Evolutionary conservation across 345 rosid genomes (phyloP).

Genomic region (Odontarrhena argentea): DNA sequence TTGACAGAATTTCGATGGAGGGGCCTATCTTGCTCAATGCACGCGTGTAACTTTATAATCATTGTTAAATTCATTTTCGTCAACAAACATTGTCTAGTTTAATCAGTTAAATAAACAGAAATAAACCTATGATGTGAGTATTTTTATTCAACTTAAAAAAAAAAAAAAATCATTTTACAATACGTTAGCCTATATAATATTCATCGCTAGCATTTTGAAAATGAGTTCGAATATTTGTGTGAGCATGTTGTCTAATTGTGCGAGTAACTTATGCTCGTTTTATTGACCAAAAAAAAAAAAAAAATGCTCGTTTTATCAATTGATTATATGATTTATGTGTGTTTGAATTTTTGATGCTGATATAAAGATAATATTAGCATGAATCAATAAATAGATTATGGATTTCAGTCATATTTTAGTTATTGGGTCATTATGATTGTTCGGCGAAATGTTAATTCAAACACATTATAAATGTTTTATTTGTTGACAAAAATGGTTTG

Average conservation of each 20-base stretch:
- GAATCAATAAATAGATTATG: too few species aligned
- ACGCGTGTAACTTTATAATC: constrained; percentile 40
- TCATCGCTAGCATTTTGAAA: neutral
- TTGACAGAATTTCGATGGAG: constrained; percentile 23
- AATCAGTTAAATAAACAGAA: constrained; percentile 3
- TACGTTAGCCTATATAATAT: neutral
- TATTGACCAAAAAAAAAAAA: too few species aligned
- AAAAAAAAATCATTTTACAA: neutral
- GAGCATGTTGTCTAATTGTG: constrained; percentile 2
- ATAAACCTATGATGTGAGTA: neutral
- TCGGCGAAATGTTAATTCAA: neutral
- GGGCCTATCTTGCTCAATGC: constrained; percentile 32
- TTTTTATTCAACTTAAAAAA: neutral
- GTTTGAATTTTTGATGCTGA: too few species aligned
- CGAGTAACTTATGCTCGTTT: too few species aligned
- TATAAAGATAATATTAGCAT: neutral
- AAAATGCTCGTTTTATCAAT: too few species aligned
- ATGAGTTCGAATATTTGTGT: neutral
- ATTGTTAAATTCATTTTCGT: constrained; percentile 28
- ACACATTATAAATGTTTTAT: neutral
- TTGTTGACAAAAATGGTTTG: neutral
- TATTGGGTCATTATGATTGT: neutral
- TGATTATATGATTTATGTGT: too few species aligned
- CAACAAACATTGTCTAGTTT: constrained; percentile 28
- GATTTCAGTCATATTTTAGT: too few species aligned